Evolutionary conservation across 495 filamentous ascomycete species (phyloP).

Genomic region (Zalerion maritima): DNA sequence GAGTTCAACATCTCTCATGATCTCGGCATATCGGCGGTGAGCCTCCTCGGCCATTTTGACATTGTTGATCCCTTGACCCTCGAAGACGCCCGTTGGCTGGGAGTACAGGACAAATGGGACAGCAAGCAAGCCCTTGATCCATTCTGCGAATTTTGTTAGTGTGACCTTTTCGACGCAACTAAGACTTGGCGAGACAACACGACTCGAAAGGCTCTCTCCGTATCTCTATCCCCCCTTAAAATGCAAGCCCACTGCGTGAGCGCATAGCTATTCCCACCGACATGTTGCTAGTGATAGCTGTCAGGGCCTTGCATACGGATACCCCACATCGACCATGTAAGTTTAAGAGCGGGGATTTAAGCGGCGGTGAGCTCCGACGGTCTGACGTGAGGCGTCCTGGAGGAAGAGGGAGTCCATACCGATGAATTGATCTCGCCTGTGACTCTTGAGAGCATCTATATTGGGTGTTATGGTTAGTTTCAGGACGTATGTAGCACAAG

Average conservation of each 20-base stretch:
- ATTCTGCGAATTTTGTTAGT: slow-evolving; percentile 30
- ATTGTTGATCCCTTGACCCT: slow-evolving; percentile 43
- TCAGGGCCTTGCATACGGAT: slow-evolving; percentile 5
- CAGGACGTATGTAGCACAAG: slow-evolving; percentile 4
- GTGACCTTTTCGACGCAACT: slow-evolving; percentile 2
- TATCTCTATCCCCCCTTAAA: slow-evolving; percentile 45
- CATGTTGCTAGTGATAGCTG: slow-evolving; percentile 6
- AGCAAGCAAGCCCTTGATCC: slow-evolving; percentile 70
- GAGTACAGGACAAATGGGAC: slow-evolving; percentile 96
- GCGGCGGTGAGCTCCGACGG: slow-evolving; percentile 1
- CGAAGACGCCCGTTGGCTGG: slow-evolving; percentile 73
- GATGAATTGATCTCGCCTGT: slow-evolving; percentile 72
- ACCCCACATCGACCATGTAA: slow-evolving; percentile 3
- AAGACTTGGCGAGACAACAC: slow-evolving; percentile 3
- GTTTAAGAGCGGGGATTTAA: slow-evolving; percentile 3
- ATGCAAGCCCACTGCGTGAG: slow-evolving; percentile 3
- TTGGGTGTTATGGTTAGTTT: slow-evolving; percentile 9
- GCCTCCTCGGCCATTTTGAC: slow-evolving; percentile 48
- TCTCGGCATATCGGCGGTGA: slow-evolving; percentile 81
- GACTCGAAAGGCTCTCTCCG: slow-evolving; percentile 1
- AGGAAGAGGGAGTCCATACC: slow-evolving; percentile 31
- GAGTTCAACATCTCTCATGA: slow-evolving; percentile 83
- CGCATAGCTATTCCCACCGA: background rate
- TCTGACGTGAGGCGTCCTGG: background rate
- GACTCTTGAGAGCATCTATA: slow-evolving; percentile 76